Percentiles rank a stretch among this genome's conserved stretches.
Evolutionary conservation across 179 eudicot genomes (phyloP).

Genomic region (Patellifolia procumbens): DNA sequence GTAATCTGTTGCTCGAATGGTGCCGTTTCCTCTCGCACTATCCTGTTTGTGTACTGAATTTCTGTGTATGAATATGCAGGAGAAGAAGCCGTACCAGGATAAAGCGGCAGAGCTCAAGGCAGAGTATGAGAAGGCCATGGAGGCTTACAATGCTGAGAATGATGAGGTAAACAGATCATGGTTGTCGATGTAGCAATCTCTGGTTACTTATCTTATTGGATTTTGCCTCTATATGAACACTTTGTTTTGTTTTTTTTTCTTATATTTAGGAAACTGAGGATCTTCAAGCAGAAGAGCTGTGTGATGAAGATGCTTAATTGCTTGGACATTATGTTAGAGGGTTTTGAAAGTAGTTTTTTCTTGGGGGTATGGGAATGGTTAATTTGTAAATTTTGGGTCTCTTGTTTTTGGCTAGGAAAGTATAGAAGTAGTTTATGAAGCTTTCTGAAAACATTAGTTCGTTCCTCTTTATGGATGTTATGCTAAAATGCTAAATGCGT

Average conservation of each 20-base stretch:
- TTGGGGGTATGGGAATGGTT: conserved; percentile 9
- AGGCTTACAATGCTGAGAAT: conserved; percentile 45
- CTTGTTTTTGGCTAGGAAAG: conserved; percentile 11
- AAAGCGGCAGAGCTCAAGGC: conserved; percentile 71
- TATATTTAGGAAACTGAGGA: conserved; percentile 33
- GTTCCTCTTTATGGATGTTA: neutral
- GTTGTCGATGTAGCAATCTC: neutral
- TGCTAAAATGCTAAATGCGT: neutral
- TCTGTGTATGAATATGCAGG: conserved; percentile 35
- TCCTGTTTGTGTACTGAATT: neutral
- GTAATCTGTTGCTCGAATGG: neutral
- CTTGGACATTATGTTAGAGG: neutral
- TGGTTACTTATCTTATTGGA: neutral
- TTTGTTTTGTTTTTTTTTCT: neutral
- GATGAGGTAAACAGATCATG: conserved; percentile 35
- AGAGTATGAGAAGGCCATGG: conserved; percentile 59
- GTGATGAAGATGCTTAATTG: conserved; percentile 45
- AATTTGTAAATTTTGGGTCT: conserved; percentile 30
- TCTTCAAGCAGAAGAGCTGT: conserved; percentile 43
- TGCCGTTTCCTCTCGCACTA: neutral
- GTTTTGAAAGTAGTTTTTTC: neutral
- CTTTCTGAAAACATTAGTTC: neutral
- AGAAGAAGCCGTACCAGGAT: conserved; percentile 64
- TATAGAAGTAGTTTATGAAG: conserved; percentile 10
- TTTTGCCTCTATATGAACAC: neutral